Evolutionary conservation across 2,329 filamentous ascomycete species (phyloP).

Genomic region (Ophiosphaerella narmari): DNA sequence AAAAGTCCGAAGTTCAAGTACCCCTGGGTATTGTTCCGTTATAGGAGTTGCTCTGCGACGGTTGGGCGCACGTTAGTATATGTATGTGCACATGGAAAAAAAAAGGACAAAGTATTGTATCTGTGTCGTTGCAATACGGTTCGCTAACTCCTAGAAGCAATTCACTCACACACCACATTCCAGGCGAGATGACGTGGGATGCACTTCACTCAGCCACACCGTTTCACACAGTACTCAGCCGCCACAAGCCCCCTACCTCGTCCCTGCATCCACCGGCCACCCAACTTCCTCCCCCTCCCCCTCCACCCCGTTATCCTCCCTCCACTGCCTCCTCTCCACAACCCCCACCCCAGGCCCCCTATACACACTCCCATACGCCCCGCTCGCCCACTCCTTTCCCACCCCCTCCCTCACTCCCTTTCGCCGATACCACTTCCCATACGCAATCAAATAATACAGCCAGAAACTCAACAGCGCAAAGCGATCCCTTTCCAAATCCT

Average conservation of each 20-base stretch:
- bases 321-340: constrained; percentile 61
- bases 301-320: constrained; percentile 48
- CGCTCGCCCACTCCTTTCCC: constrained; percentile 61
- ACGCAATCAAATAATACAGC: constrained; percentile 64
- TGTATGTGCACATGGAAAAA: too few relatives aligned
- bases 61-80: too few relatives aligned
- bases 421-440: constrained; percentile 64
- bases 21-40: too few relatives aligned
- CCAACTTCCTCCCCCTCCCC: constrained; percentile 14
- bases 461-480: constrained; percentile 66
- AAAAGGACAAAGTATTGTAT: too few relatives aligned
- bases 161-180: too few relatives aligned
- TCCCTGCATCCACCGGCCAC: constrained; percentile 20
- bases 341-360: constrained; percentile 61
- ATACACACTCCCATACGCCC: constrained; percentile 64
- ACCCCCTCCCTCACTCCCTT: constrained; percentile 51
- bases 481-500: constrained; percentile 65
- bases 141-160: too few relatives aligned
- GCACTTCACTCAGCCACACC: neutral
- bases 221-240: too few relatives aligned
- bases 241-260: neutral
- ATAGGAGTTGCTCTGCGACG: too few relatives aligned
- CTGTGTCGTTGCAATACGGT: too few relatives aligned
- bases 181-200: neutral
- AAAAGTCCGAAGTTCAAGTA: too few relatives aligned